Evolutionary conservation across 169 alveolate species (phyloP).

Genomic region (Plasmodium gonderi): DNA sequence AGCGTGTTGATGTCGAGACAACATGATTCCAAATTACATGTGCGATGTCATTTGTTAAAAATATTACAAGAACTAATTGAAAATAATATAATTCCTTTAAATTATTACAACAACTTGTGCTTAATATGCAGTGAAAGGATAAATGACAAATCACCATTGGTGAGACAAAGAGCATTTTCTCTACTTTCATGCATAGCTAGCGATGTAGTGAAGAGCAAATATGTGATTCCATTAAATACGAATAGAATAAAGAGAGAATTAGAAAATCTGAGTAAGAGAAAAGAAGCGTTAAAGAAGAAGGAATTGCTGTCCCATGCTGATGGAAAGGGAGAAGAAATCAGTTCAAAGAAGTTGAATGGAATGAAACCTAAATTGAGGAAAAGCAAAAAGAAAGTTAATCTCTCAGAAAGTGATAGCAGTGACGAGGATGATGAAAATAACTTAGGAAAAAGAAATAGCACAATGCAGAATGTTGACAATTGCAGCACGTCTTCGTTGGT

Average conservation of each 20-base stretch:
- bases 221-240: conserved; percentile 75
- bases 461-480: not conserved
- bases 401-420: conserved; percentile 54
- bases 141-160: conserved; percentile 84
- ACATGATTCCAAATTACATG: conserved; percentile 83
- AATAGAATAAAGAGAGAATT: conserved; percentile 71
- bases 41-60: conserved; percentile 81
- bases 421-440: not conserved
- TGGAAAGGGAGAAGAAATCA: not conserved
- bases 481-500: not conserved
- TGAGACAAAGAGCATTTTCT: conserved; percentile 84
- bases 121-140: conserved; percentile 78
- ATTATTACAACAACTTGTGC: conserved; percentile 76
- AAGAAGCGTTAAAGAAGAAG: conserved; percentile 35
- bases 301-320: not conserved
- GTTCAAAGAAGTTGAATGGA: not conserved
- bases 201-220: conserved; percentile 79
- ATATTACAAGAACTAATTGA: conserved; percentile 81
- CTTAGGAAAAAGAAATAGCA: not conserved
- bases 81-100: conserved; percentile 80
- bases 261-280: conserved; percentile 40
- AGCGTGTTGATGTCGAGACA: conserved; percentile 77
- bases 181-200: conserved; percentile 77
- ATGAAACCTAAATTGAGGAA: not conserved
- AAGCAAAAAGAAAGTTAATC: conserved; percentile 25